Evolutionary conservation across 768 basidiomycete genomes (phyloP).

Genomic region (Amyloporia xantha): DNA sequence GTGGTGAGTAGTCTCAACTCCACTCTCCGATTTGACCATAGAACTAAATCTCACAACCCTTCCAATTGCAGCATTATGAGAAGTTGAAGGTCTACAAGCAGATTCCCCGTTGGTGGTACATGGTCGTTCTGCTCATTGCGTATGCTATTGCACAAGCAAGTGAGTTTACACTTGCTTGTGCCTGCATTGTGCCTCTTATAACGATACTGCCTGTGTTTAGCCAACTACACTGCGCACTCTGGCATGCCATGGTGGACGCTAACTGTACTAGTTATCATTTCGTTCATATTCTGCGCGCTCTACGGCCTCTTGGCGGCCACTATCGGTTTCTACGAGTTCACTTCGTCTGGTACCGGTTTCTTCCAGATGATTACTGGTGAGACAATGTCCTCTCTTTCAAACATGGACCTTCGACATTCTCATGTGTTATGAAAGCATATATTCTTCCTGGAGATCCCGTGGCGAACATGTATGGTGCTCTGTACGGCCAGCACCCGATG

Average conservation of each 20-base stretch:
- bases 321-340: constrained; percentile 25
- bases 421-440: constrained; percentile 11
- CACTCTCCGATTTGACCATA: background rate
- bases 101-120: no score
- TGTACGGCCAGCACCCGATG: constrained; percentile 33
- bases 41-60: constrained; percentile 13
- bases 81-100: no score
- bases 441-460: constrained; percentile 23
- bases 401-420: no score
- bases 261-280: constrained; percentile 45
- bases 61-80: constrained; percentile 53
- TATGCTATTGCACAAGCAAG: constrained; percentile 43
- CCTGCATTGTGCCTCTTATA: background rate
- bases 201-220: no score
- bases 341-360: constrained; percentile 19
- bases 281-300: constrained; percentile 45
- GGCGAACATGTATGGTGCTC: no score
- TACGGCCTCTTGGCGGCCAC: constrained; percentile 40
- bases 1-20: background rate
- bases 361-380: constrained; percentile 18
- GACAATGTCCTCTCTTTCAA: no score
- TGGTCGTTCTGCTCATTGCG: constrained; percentile 34
- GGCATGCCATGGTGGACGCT: constrained; percentile 54
- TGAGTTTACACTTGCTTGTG: constrained; percentile 12
- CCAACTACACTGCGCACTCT: constrained; percentile 6